These are phyloP conservation scores for Bertia moriformis DNA, from an alignment of 2,329 filamentous ascomycete species.

Conservation along the genomic window DNA sequence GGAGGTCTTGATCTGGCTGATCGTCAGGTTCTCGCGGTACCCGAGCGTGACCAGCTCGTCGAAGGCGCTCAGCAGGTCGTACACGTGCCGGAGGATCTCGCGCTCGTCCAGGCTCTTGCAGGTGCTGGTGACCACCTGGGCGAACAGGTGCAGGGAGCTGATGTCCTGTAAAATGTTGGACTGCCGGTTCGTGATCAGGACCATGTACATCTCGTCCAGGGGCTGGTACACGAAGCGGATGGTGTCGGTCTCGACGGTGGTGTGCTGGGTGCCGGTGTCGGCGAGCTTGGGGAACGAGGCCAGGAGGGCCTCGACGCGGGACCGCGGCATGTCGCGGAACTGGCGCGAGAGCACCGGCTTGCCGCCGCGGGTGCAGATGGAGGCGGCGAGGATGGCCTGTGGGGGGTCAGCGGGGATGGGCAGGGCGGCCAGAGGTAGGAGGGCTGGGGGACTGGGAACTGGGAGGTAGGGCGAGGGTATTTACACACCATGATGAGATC, in stretches of 20 bases:
- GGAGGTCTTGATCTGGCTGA: slow-evolving; percentile 98
- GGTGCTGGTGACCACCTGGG: slow-evolving; percentile 89
- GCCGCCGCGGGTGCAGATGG: slow-evolving; percentile 94
- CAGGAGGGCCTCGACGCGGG: slow-evolving; percentile 87
- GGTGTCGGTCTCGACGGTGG: slow-evolving; percentile 96
- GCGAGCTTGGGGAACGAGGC: slow-evolving; percentile 96
- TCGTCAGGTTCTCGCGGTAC: slow-evolving; percentile 88
- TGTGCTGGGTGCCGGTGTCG: slow-evolving; percentile 90
- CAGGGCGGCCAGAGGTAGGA: no score
- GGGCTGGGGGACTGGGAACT: no score
- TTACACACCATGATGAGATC: no score
- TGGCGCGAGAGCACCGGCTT: slow-evolving; percentile 96
- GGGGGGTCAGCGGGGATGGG: slow-evolving; percentile 9
- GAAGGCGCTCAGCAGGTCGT: slow-evolving; percentile 89
- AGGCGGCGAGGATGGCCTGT: slow-evolving; percentile 94
- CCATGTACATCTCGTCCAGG: slow-evolving; percentile 97
- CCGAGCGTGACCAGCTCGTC: slow-evolving; percentile 93
- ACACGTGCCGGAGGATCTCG: slow-evolving; percentile 88
- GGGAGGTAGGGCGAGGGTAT: no score
- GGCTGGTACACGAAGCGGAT: slow-evolving; percentile 99
- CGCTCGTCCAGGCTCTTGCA: slow-evolving; percentile 93
- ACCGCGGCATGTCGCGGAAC: slow-evolving; percentile 94
- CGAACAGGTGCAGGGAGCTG: slow-evolving; percentile 92
- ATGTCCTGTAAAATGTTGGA: slow-evolving; percentile 99
- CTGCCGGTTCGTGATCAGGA: slow-evolving; percentile 97